Base-by-base conservation (phyloP, 1,284 basidiomycete genomes). In the Coniferiporia weirii region DNA sequence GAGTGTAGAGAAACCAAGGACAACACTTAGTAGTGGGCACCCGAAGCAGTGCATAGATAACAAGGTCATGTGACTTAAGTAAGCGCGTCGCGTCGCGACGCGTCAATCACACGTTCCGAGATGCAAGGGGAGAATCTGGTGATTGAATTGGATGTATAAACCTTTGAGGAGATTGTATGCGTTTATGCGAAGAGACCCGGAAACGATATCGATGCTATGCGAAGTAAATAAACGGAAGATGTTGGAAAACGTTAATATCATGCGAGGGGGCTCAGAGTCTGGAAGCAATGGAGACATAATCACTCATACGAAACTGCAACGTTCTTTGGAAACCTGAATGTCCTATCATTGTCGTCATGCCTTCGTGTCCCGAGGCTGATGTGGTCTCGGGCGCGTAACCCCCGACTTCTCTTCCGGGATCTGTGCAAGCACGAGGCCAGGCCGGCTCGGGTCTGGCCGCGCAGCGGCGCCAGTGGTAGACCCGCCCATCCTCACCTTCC, bases 381-480 rank as follows among this genome's bases (percentile, higher is more conserved):
- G 2, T 12, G 38, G 15, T 15, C 12, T 15, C 38, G 38, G 15
- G 15, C 38, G 38, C 38, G 15, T 7, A 40, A 2, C 38, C 10
- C 45, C 46, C 1, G 45, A 27, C 38, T 15, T 49, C 47, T 55
- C 58, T 32, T 59, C 58, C 3, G 52, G 52, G 32, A 54, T 54
- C 40, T 50, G 46, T 27, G 36, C 43, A 34, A 58, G 57, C 20
- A n/a, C n/a, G 12, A 43, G 47, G 3, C 49, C 27, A 20, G 19
- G 13, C 15, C 50, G 44, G 12, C 35, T 51, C 7, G 44, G 19
- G 12, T 46, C 57, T 15, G 44, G 19, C 32, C 49, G 22, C n/a
- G 20, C 44, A 36, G 40, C 20, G 19, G 56, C 48, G 1, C 38
- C 49, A 5, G 27, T 5, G 27, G 5, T 27, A 27, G 27, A 27